Base-by-base conservation (phyloP, 257 asterid genomes). In the Ilex asprella region DNA sequence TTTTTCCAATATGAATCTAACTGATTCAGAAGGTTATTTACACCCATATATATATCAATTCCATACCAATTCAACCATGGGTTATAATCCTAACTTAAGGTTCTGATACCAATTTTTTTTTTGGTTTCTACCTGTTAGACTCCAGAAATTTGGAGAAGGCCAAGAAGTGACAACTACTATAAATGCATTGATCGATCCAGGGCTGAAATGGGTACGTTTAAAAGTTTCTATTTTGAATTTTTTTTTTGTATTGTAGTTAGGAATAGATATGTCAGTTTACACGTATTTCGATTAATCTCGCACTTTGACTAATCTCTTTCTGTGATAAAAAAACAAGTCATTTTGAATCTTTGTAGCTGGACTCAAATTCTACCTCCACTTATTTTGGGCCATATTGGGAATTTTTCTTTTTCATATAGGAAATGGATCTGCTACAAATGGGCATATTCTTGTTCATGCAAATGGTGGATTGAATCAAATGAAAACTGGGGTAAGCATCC, bases 381-480 rank as follows among this genome's bases (percentile, higher is more conserved):
- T 6, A 65, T 58, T 69, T 31, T 52, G 7, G 3, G 14, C 12
- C 3, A 4, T 61, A 30, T 55, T 14, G 15, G 39, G 35, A 57
- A 12, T 39, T 31, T 31, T 2, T 7, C 32, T 47, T 61, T 46
- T 46, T 57, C 56, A 7, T 44, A 14, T 55, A 78, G 83, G 64
- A 39, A 31, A 58, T 41, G 58, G 39, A 58, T 57, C 32, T 58
- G 67, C 10, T 15, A 62, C 73, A 60, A 74, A 72, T 61, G 83
- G 83, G 4, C 68, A 78, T 30, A 50, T 78, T 21, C 15, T 78
- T 16, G 71, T 68, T 63, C 80, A 49, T 61, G 73, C 83, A 63
- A 78, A 78, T 71, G 83, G 83, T 5, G 83, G 83, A 51, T 47
- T 78, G 30, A 78, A 74, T 64, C 83, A 78, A 63, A 78, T 78